Evolutionary conservation across 106 monocot species (phyloP).

Genomic region (Platanthera zijinensis): DNA sequence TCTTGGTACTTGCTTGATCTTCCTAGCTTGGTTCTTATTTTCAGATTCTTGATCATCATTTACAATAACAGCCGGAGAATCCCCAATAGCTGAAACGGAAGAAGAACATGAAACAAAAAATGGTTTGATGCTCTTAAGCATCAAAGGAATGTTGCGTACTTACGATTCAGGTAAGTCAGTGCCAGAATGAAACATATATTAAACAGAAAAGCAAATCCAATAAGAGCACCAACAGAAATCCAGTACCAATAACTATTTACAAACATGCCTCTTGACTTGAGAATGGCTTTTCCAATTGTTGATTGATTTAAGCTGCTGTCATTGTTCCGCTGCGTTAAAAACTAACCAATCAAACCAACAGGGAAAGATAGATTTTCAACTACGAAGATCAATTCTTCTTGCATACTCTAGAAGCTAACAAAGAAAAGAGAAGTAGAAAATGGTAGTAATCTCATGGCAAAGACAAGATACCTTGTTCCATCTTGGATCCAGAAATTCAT

Average conservation of each 20-base stretch:
- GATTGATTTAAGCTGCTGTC: slow-evolving; percentile 40
- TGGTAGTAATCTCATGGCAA: neutral
- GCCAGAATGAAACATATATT: slow-evolving; percentile 48
- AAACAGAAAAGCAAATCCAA: slow-evolving; percentile 49
- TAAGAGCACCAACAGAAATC: slow-evolving; percentile 53
- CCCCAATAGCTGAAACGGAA: too few relatives aligned
- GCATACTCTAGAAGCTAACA: slow-evolving; percentile 41
- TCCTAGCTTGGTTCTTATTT: too few relatives aligned
- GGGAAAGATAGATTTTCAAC: slow-evolving; percentile 12
- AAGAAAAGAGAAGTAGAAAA: neutral
- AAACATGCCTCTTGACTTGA: slow-evolving; percentile 63
- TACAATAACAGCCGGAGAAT: too few relatives aligned
- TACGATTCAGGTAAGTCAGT: slow-evolving; percentile 52
- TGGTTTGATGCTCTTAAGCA: too few relatives aligned
- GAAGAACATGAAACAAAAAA: too few relatives aligned
- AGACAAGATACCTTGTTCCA: slow-evolving; percentile 34
- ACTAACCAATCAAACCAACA: neutral
- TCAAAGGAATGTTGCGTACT: too few relatives aligned
- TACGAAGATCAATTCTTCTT: slow-evolving; percentile 2
- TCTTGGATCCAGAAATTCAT: slow-evolving; percentile 62
- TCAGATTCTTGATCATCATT: too few relatives aligned
- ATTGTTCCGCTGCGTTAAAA: slow-evolving; percentile 43
- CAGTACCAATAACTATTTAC: slow-evolving; percentile 51
- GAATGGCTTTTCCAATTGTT: slow-evolving; percentile 69
- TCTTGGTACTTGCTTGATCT: too few relatives aligned